A percentile compares a stretch with the other conserved stretches of the same genome.
Conservation (phyloP, 2,329 filamentous ascomycete species). For the Beauveria bassiana region DNA sequence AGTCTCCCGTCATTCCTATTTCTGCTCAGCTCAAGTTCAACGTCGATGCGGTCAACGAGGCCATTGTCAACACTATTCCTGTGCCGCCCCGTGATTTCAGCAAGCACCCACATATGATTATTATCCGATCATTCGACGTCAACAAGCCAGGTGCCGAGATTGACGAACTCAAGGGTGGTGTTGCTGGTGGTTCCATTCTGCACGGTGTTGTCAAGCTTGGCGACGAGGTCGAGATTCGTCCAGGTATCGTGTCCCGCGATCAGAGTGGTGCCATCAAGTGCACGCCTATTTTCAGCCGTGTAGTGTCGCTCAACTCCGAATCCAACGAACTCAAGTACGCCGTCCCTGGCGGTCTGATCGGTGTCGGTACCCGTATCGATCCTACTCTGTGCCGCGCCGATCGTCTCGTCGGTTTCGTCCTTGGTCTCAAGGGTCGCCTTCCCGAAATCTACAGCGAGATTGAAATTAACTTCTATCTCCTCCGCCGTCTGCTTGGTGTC, state of each 20-base stretch:
- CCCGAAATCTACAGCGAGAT: conserved; percentile 98
- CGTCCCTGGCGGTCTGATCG: conserved; percentile 93
- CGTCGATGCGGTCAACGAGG: conserved; percentile 96
- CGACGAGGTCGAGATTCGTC: conserved; percentile 96
- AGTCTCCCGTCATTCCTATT: conserved; percentile 92
- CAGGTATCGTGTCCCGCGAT: conserved; percentile 96
- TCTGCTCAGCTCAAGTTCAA: conserved; percentile 98
- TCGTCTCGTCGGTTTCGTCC: conserved; percentile 95
- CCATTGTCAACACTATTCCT: conserved; percentile 90
- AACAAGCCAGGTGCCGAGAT: conserved; percentile 99
- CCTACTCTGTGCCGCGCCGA: conserved; percentile 97
- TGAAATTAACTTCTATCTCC: conserved; percentile 98
- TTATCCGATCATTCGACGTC: conserved; percentile 98
- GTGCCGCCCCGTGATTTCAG: conserved; percentile 87
- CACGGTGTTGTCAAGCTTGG: conserved; percentile 95
- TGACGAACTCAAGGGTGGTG: conserved; percentile 95
- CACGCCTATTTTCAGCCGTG: conserved; percentile 92
- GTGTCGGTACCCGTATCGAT: conserved; percentile 95
- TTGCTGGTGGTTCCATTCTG: conserved; percentile 92
- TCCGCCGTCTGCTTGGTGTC: conserved; percentile 89
- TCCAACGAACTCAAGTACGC: conserved; percentile 98
- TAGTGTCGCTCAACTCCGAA: conserved; percentile 93
- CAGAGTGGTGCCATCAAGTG: conserved; percentile 90
- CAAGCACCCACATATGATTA: conserved; percentile 93
- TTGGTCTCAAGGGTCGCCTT: conserved; percentile 86